phyloP scores from a whole-genome alignment of 805 yeast species.

The Cyberlindnera americana region DNA sequence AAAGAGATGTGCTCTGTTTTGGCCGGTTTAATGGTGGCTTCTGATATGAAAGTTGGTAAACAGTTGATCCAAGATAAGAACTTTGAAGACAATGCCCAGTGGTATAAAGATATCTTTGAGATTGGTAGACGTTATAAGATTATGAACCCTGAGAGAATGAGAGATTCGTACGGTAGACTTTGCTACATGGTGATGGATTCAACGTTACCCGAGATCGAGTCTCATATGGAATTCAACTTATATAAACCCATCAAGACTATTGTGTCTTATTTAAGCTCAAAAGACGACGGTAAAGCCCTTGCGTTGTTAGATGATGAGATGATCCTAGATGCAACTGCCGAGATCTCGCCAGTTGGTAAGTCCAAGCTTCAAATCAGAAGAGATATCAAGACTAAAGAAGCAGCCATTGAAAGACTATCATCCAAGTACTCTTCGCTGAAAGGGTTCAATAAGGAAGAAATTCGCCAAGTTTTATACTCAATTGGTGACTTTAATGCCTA shows the following conservation, averaged over 20 bases:
- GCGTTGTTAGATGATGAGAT: constrained; percentile 54
- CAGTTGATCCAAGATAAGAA: constrained; percentile 60
- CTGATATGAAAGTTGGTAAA: constrained; percentile 68
- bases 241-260: constrained; percentile 72
- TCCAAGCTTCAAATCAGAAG: constrained; percentile 50
- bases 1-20: constrained; percentile 75
- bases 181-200: constrained; percentile 88
- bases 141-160: constrained; percentile 80
- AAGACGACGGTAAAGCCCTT: constrained; percentile 36
- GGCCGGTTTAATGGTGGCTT: constrained; percentile 76
- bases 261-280: constrained; percentile 40
- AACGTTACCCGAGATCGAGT: constrained; percentile 62
- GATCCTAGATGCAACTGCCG: constrained; percentile 62
- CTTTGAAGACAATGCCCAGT: constrained; percentile 64
- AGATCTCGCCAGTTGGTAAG: constrained; percentile 58
- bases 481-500: constrained; percentile 78
- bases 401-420: constrained; percentile 61
- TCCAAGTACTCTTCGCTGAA: constrained; percentile 40
- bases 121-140: constrained; percentile 78
- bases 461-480: constrained; percentile 70
- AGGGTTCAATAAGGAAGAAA: constrained; percentile 52
- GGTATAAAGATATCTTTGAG: constrained; percentile 71
- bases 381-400: constrained; percentile 62
- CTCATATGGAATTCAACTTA: constrained; percentile 70
- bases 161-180: constrained; percentile 73